A percentile compares a stretch with the other conserved stretches of the same genome.
Evolutionary conservation across 2,329 filamentous ascomycete genomes (phyloP).

Genomic region (Fusarium praegraminearum): DNA sequence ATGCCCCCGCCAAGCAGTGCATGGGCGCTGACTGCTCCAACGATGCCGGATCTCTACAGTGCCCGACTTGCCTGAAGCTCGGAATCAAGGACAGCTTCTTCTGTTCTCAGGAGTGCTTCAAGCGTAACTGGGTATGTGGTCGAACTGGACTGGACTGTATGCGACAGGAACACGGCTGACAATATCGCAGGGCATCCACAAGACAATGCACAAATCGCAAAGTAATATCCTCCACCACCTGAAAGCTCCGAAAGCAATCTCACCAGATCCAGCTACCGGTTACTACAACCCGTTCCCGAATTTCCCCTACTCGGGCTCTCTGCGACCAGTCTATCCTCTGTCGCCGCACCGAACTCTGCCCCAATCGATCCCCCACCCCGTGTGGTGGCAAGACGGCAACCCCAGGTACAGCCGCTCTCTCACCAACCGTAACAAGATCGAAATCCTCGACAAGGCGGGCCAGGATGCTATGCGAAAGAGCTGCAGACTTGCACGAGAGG

Average conservation of each 20-base stretch:
- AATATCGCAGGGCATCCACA: slow-evolving; percentile 77
- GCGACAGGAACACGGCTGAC: slow-evolving; percentile 37
- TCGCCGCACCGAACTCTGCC: slow-evolving; percentile 80
- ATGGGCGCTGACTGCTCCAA: slow-evolving; percentile 86
- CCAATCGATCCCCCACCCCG: slow-evolving; percentile 82
- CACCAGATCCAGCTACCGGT: slow-evolving; percentile 91
- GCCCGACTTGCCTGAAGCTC: slow-evolving; percentile 93
- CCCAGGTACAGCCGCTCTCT: slow-evolving; percentile 71
- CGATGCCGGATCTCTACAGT: slow-evolving; percentile 87
- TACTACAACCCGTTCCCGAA: slow-evolving; percentile 92
- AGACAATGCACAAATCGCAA: slow-evolving; percentile 77
- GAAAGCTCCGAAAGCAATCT: slow-evolving; percentile 82
- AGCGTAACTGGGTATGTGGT: slow-evolving; percentile 90
- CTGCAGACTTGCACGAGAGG: slow-evolving; percentile 87
- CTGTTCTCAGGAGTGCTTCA: slow-evolving; percentile 99
- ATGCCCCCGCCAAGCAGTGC: slow-evolving; percentile 74
- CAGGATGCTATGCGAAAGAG: slow-evolving; percentile 94
- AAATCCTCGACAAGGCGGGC: slow-evolving; percentile 81
- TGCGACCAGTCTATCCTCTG: slow-evolving; percentile 90
- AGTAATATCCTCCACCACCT: slow-evolving; percentile 79
- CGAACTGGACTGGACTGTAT: not conserved
- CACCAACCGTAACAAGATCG: slow-evolving; percentile 81
- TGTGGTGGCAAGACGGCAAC: slow-evolving; percentile 89
- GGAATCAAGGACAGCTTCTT: slow-evolving; percentile 92
- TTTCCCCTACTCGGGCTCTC: slow-evolving; percentile 82